Evolutionary conservation across 1,284 basidiomycete genomes (phyloP).

Genomic region (Leucoagaricus sp.): DNA sequence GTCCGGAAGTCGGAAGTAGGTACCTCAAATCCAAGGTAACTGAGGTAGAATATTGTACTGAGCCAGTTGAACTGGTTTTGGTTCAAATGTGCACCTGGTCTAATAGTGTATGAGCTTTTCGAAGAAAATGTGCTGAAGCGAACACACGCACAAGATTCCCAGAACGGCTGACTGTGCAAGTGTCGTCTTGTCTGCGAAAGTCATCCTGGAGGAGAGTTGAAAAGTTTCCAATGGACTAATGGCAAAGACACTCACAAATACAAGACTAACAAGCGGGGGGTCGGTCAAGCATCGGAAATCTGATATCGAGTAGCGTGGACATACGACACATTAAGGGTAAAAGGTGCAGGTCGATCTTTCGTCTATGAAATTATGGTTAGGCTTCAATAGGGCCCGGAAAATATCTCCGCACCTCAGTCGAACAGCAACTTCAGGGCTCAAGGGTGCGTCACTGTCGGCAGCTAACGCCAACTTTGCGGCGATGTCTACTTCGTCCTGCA

Average conservation of each 20-base stretch:
- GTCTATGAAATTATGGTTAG: constrained; percentile 36
- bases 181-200: constrained; percentile 75
- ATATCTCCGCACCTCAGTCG: constrained; percentile 37
- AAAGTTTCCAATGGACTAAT: not conserved
- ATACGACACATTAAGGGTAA: constrained; percentile 80
- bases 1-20: constrained; percentile 11
- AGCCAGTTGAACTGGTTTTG: constrained; percentile 66
- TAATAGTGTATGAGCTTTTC: constrained; percentile 15
- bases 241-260: constrained; percentile 45
- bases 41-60: constrained; percentile 76
- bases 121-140: not conserved
- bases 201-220: constrained; percentile 41
- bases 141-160: constrained; percentile 53
- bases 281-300: constrained; percentile 15
- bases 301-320: constrained; percentile 29
- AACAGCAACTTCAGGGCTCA: constrained; percentile 42
- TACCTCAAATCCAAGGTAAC: constrained; percentile 52
- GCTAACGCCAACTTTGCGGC: constrained; percentile 42
- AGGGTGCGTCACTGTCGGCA: constrained; percentile 28
- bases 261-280: constrained; percentile 38
- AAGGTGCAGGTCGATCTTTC: constrained; percentile 72
- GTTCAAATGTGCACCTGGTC: constrained; percentile 43
- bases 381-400: not conserved
- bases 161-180: constrained; percentile 73
- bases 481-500: constrained; percentile 43